These are phyloP conservation scores for Paulownia fortunei DNA, from an alignment of 257 asterid species.

Conservation along the genomic window DNA sequence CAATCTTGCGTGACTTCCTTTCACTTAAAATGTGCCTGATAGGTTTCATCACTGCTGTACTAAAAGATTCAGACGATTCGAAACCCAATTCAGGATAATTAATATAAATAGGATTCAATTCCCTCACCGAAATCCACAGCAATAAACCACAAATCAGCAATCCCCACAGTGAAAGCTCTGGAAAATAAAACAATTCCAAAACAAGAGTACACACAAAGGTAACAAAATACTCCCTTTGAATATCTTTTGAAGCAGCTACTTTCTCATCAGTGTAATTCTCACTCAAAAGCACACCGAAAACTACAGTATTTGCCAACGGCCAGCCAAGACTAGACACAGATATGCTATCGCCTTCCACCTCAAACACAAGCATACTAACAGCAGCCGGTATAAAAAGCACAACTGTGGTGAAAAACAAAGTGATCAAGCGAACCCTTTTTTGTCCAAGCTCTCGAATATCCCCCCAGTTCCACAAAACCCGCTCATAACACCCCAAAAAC, in stretches of 20 bases:
- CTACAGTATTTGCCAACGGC: conserved; percentile 89
- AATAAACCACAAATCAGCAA: conserved; percentile 78
- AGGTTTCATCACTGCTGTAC: conserved; percentile 71
- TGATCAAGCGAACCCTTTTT: conserved; percentile 67
- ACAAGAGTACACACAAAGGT: conserved; percentile 76
- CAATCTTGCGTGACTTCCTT: conserved; percentile 89
- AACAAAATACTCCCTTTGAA: conserved; percentile 70
- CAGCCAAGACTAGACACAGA: conserved; percentile 66
- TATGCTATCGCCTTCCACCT: conserved; percentile 79
- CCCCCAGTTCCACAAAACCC: conserved; percentile 66
- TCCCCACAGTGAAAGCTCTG: conserved; percentile 93
- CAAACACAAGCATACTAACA: conserved; percentile 84
- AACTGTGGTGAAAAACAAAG: conserved; percentile 72
- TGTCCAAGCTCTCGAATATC: conserved; percentile 67
- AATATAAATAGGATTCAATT: conserved; percentile 53
- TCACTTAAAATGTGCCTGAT: conserved; percentile 86
- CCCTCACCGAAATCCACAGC: conserved; percentile 77
- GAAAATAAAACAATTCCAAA: conserved; percentile 77
- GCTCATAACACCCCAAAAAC: conserved; percentile 78
- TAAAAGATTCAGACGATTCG: conserved; percentile 62
- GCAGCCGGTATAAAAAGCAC: conserved; percentile 73
- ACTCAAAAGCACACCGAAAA: conserved; percentile 92
- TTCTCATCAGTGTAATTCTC: conserved; percentile 78
- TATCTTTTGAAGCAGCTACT: conserved; percentile 58
- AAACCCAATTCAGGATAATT: conserved; percentile 72